Conservation (phyloP, 2,329 filamentous ascomycete genomes). For the Bertia moriformis region DNA sequence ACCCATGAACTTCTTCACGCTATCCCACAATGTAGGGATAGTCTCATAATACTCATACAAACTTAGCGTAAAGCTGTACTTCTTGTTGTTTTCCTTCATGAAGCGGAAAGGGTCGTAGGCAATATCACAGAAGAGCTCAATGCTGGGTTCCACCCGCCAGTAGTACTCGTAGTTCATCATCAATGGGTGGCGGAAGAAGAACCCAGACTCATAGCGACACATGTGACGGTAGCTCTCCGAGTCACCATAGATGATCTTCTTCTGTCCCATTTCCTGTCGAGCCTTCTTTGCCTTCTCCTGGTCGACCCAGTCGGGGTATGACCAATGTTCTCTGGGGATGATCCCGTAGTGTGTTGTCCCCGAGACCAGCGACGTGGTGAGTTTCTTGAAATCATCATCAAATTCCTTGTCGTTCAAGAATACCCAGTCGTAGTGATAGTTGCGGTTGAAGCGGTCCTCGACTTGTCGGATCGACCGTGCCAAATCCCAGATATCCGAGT, state of each 20-base stretch:
- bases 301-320: constrained; percentile 89
- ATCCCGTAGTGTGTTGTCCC: constrained; percentile 82
- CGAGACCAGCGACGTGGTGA: constrained; percentile 79
- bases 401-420: constrained; percentile 96
- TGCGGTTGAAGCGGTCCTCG: constrained; percentile 93
- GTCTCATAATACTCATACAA: constrained; percentile 95
- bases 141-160: constrained; percentile 95
- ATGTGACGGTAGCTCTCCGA: constrained; percentile 96
- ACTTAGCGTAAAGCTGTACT: constrained; percentile 93
- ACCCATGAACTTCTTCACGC: constrained; percentile 84
- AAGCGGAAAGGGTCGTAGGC: constrained; percentile 91
- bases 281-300: constrained; percentile 82
- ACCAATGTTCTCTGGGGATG: constrained; percentile 90
- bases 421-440: constrained; percentile 97
- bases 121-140: constrained; percentile 92
- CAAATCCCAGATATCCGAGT: constrained; percentile 91
- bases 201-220: constrained; percentile 97
- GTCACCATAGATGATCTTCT: constrained; percentile 97
- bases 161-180: constrained; percentile 98
- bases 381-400: constrained; percentile 80
- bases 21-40: constrained; percentile 91
- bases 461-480: constrained; percentile 88
- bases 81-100: constrained; percentile 93
- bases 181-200: constrained; percentile 91
- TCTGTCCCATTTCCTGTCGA: constrained; percentile 81